phyloP scores from a whole-genome alignment of 768 basidiomycete genomes.

The Mycena kentingensis region DNA sequence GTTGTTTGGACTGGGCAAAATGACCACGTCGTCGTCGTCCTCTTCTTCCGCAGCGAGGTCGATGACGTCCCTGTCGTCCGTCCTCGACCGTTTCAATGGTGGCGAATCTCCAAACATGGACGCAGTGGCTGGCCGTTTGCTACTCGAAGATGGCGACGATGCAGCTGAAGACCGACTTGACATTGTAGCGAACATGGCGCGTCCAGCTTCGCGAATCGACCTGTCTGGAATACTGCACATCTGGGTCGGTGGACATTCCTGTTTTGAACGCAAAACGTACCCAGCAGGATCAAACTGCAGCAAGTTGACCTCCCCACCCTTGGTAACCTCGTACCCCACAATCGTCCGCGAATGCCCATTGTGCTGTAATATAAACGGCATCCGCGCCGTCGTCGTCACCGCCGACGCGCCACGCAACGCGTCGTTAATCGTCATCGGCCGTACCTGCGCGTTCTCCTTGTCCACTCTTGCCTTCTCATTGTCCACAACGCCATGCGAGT shows the following conservation, averaged over 20 bases:
- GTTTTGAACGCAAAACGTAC: conserved; percentile 38
- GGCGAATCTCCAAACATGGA: conserved; percentile 3
- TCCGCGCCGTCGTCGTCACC: conserved; percentile 58
- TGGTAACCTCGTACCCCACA: conserved; percentile 76
- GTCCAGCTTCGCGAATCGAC: conserved; percentile 16
- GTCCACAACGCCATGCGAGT: conserved; percentile 16
- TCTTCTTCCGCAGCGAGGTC: conserved; percentile 24
- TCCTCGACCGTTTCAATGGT: conserved; percentile 31
- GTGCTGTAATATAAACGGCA: conserved; percentile 85
- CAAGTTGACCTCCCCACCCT: conserved; percentile 59
- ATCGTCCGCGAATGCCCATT: conserved; percentile 86
- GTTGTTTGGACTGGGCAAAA: conserved; percentile 14
- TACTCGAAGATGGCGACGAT: conserved; percentile 21
- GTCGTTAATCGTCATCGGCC: conserved; percentile 48
- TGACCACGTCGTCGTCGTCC: conserved; percentile 32
- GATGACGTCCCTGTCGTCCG: conserved; percentile 4
- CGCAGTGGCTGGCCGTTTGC: conserved; percentile 19
- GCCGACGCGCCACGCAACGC: conserved; percentile 52
- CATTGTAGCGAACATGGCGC: conserved; percentile 23
- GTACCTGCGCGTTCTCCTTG: no score
- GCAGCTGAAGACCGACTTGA: conserved; percentile 4
- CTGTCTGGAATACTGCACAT: conserved; percentile 29
- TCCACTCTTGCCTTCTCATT: conserved; percentile 31
- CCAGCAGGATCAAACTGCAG: conserved; percentile 77
- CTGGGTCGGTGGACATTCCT: conserved; percentile 8